Evolutionary conservation across 2,329 filamentous ascomycete species (phyloP), one percentile per base, ranked within the genome.

Genomic region (Aspergillus sp.): DNA sequence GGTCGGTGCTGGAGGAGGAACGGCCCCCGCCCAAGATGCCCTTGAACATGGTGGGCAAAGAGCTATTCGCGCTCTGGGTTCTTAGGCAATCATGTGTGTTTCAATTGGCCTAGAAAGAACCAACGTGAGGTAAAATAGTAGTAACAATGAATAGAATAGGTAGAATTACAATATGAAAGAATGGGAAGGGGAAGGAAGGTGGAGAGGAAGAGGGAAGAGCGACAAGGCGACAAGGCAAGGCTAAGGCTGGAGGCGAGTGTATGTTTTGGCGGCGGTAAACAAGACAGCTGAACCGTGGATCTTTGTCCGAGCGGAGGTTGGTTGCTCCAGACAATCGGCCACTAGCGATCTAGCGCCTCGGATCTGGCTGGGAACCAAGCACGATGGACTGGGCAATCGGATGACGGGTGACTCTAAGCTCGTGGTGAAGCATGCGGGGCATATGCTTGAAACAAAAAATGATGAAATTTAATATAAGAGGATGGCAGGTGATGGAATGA

Each of bases 11-110:
- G 39, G 68, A 70, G 56, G 69, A 70, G 45, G 68, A 71, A 60
- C 68, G 68, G 62, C 68, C 67, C 64, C 73, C 70, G 68, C 71
- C 70, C 68, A 74, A 67, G 37, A 75, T 68, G 65, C 69, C 73
- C 62, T 70, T 75, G 58, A 74, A 72, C 73, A 75, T 75, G 65
- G 61, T 70, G 68, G 68, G 67, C 68, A 68, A 62, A 65, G 58
- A 69, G 61, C 62, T 58, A 61, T 69, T 53, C 56, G 51, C 63
- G 58, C 64, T 61, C 66, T 49, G 49, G 60, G 27, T 53, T 60
- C 43, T 66, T 59, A 62, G 62, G 49, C 49, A 59, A 70, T 60
- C 70, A 73, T 72, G 66, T 68, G 70, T 63, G 24, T 46, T 27
- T 54, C 23, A 40, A 51, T 50, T 40, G 53, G 40, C 19, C 41